Percentiles rank a stretch among this genome's conserved stretches.
Evolutionary conservation across 2,329 filamentous ascomycete species (phyloP).

Genomic region (Ceratocystis variospora): DNA sequence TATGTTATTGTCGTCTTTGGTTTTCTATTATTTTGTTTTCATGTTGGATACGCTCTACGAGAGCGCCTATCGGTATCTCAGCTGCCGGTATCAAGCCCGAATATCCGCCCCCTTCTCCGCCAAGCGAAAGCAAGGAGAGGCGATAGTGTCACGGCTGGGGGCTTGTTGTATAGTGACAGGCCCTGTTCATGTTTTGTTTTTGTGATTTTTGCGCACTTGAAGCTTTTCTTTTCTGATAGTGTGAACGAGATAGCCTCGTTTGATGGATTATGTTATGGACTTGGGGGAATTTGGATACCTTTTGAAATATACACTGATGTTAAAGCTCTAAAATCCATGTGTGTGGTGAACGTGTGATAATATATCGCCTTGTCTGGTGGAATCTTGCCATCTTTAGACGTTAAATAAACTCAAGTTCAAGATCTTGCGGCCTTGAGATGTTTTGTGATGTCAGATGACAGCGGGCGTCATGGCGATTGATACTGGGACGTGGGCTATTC

Average conservation of each 20-base stretch:
- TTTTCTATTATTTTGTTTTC: background rate
- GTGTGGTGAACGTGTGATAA: background rate
- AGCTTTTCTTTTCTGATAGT: background rate
- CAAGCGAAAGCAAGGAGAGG: background rate
- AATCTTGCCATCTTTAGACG: no score
- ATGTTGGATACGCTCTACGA: constrained; percentile 10
- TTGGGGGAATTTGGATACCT: background rate
- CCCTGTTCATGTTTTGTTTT: constrained; percentile 7
- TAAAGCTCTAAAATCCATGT: background rate
- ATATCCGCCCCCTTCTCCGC: background rate
- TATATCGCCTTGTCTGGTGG: background rate
- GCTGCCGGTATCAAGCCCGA: constrained; percentile 4
- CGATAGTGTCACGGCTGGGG: constrained; percentile 7
- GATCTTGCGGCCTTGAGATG: no score
- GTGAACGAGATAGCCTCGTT: background rate
- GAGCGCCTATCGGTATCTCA: constrained; percentile 8
- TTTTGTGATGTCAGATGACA: no score
- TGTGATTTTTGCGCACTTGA: background rate
- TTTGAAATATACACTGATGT: background rate
- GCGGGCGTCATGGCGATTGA: no score
- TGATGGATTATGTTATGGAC: background rate
- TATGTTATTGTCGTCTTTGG: background rate
- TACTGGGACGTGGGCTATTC: no score
- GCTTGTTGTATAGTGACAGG: background rate
- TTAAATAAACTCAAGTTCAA: no score